A percentile compares a stretch with the other conserved stretches of the same genome.
phyloP scores from a whole-genome alignment of 177 flowering plant genomes.

The Vitis hybrid region DNA sequence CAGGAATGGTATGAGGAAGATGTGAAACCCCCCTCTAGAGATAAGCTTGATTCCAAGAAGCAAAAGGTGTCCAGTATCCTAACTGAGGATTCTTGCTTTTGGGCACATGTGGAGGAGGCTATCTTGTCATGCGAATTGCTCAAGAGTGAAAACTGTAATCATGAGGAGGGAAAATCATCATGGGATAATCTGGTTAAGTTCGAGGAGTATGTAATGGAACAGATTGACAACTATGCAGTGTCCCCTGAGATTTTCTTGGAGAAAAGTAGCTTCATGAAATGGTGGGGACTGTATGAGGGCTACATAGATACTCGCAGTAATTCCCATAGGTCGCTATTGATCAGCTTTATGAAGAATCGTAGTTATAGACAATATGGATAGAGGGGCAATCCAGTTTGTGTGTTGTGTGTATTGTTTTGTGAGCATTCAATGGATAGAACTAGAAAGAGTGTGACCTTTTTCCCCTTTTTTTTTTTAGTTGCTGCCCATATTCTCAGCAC shows the following conservation, averaged over 20 bases:
- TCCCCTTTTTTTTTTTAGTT: too few relatives aligned
- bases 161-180: background rate
- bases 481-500: too few relatives aligned
- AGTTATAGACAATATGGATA: too few relatives aligned
- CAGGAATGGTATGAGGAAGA: conserved; percentile 49
- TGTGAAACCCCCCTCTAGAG: too few relatives aligned
- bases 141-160: conserved; percentile 6
- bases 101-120: conserved; percentile 60
- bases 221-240: conserved; percentile 24
- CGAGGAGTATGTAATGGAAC: conserved; percentile 34
- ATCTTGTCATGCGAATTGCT: conserved; percentile 19
- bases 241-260: conserved; percentile 47
- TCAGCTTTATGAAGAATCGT: too few relatives aligned
- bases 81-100: conserved; percentile 56
- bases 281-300: conserved; percentile 40
- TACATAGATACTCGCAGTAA: conserved; percentile 4
- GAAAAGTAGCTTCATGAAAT: conserved; percentile 46
- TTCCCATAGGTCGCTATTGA: too few relatives aligned
- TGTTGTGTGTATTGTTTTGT: too few relatives aligned
- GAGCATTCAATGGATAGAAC: too few relatives aligned
- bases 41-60: background rate
- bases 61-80: conserved; percentile 11
- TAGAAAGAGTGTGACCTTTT: too few relatives aligned
- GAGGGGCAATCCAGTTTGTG: too few relatives aligned
- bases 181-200: conserved; percentile 20